Evolutionary conservation across 1,284 basidiomycete genomes (phyloP), one percentile per base, ranked within the genome.

Genomic region (Microbotryomycetes sp.): DNA sequence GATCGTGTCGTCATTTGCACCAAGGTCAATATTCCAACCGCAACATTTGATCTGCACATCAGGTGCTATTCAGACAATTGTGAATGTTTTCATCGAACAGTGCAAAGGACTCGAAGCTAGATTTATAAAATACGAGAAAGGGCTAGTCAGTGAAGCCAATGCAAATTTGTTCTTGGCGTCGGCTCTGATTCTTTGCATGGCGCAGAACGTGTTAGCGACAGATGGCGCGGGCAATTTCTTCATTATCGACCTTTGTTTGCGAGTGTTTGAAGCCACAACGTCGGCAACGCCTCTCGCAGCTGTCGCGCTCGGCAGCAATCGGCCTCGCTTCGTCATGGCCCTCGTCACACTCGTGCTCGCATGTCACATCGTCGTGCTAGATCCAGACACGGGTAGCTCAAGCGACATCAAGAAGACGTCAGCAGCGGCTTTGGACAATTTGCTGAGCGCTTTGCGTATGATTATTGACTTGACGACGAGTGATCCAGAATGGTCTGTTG

Each of bases 21-120:
- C 66, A 7, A 59, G 66, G 12, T 19, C 66, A 1, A 62, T 64
- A 48, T 68, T 68, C 45, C 61, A 60, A 45, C 66, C 66, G 6
- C 66, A 68, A 45, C 49, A 58, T 6, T 46, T 66, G 6, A 36
- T 68, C 30, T 68, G 66, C 57, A 36, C 31, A 1, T 59, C 47
- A 3, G 64, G 64, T 15, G 52, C 60, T 1, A 50, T 68, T 42
- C 57, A 47, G 16, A 16, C 25, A 1, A 56, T 64, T 23, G 57
- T 55, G 3, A 15, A 23, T 1, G 25, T 26, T 3, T 49, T 66
- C 15, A 6, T 58, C 3, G 16, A 28, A 16, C 64, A 66, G 56
- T 32, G 36, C 4, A 3, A 4, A 1, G 29, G n/a, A 1, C 15
- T 64, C 5, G 23, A 25, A 1, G 16, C 14, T 5, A 58, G 66